Evolutionary conservation across 2,329 filamentous ascomycete genomes (phyloP).

Genomic region (Exophiala sp.): DNA sequence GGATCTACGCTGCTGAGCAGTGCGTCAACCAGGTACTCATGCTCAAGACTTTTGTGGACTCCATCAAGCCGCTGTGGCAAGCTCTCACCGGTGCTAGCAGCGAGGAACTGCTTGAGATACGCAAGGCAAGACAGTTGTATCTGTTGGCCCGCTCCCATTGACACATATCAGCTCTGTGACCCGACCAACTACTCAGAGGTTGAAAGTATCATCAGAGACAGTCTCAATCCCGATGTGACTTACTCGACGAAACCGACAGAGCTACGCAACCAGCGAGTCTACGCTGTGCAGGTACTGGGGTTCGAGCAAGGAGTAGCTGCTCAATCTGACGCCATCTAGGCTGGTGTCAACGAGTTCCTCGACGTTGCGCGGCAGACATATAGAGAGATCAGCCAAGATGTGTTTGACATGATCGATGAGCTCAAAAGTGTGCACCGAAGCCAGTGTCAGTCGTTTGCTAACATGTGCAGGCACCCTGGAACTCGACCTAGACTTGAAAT

Average conservation of each 20-base stretch:
- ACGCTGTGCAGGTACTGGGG: conserved; percentile 66
- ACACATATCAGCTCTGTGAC: conserved; percentile 51
- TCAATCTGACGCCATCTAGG: conserved; percentile 40
- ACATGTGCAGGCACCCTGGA: conserved; percentile 48
- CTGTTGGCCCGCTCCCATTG: conserved; percentile 12
- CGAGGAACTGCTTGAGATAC: conserved; percentile 60
- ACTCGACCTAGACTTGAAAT: conserved; percentile 63
- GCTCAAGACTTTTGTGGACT: conserved; percentile 72
- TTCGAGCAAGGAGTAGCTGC: background rate
- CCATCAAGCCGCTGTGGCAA: conserved; percentile 61
- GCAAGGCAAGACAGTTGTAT: conserved; percentile 42
- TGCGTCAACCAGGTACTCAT: conserved; percentile 81
- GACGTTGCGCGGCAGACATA: conserved; percentile 86
- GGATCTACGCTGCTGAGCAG: conserved; percentile 66
- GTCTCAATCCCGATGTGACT: conserved; percentile 73
- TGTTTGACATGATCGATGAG: conserved; percentile 62
- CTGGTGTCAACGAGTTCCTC: conserved; percentile 75
- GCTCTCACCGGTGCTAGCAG: conserved; percentile 61
- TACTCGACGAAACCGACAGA: conserved; percentile 77
- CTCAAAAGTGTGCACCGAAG: conserved; percentile 52
- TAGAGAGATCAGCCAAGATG: conserved; percentile 77
- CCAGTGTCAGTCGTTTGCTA: conserved; percentile 25
- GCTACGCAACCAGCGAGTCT: conserved; percentile 80
- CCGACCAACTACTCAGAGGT: conserved; percentile 57
- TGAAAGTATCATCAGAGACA: conserved; percentile 57